A percentile compares a stretch with the other conserved stretches of the same genome.
These are phyloP conservation scores for Mytilinidion resinicola DNA, from an alignment of 495 filamentous ascomycete genomes.

Conservation along the genomic window DNA sequence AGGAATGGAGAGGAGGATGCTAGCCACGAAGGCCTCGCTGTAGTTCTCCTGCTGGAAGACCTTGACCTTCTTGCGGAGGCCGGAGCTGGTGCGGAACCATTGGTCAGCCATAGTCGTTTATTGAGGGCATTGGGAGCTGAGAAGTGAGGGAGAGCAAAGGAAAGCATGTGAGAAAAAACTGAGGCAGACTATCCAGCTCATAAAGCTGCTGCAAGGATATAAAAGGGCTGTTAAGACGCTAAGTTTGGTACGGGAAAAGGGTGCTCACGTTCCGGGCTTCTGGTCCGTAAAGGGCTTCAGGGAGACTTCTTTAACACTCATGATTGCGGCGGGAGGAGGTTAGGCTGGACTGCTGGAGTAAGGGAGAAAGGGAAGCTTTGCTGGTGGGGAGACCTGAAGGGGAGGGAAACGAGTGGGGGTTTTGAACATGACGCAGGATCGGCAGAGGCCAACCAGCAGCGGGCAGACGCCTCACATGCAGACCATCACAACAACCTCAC, in stretches of 20 bases:
- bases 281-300: slow-evolving; percentile 83
- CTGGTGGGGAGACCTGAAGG: not conserved
- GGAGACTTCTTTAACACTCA: slow-evolving; percentile 70
- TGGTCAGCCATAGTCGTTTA: slow-evolving; percentile 27
- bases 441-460: not conserved
- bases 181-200: slow-evolving; percentile 11
- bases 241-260: slow-evolving; percentile 19
- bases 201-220: slow-evolving; percentile 17
- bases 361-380: not conserved
- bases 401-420: not conserved
- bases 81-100: slow-evolving; percentile 57
- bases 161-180: slow-evolving; percentile 8
- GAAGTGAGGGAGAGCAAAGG: slow-evolving; percentile 1
- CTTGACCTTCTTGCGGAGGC: slow-evolving; percentile 96
- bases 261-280: slow-evolving; percentile 96
- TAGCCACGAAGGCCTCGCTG: slow-evolving; percentile 89
- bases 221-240: slow-evolving; percentile 32
- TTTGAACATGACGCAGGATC: slow-evolving; percentile 3
- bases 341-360: slow-evolving; percentile 6
- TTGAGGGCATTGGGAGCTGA: slow-evolving; percentile 9
- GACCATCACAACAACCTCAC: too few relatives aligned
- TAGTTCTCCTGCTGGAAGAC: slow-evolving; percentile 95
- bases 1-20: slow-evolving; percentile 90
- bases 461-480: not conserved
- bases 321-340: slow-evolving; percentile 4